Evolutionary conservation across 768 basidiomycete genomes (phyloP), one percentile per base, ranked within the genome.

Genomic region (Asterophora lycoperdoides): DNA sequence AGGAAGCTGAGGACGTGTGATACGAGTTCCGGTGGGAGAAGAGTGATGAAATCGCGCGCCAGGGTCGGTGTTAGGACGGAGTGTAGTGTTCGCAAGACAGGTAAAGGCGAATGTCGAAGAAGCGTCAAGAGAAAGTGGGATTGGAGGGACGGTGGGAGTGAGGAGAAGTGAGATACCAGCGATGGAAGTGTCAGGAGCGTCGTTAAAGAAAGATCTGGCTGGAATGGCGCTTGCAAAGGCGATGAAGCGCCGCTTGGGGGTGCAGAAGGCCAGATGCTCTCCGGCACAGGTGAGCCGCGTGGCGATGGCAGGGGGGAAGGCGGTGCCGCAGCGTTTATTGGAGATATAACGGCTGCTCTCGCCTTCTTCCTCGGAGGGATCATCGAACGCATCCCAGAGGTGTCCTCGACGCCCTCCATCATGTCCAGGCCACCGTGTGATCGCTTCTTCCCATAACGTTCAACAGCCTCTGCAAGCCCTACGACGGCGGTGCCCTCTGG

Each of bases 61-160:
- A 98, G 75, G 2, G 92, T 93, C 19, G 89, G 91, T 1, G 88
- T 85, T 57, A 97, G 75, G 58, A 98, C 88, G 30, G 86, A 84
- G 60, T 94, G 86, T 13, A 98, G 69, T 1, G 88, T 89, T 44
- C 95, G 87, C 20, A 99, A 77, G 32, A 97, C 95, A 4, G 92
- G 85, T 15, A 95, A 79, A 2, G 93, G 85, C 4, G 93, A 92
- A 59, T 94, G 91, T 51, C 93, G 86, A 28, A 99, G 74, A 49
- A 98, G 81, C 19, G 92, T 92, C 58, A 97, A 83, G 46, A 98
- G 80, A 60, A 96, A 83, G 65, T 97, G 93, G 4, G 93, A 93
- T 69, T 98, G 95, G 10, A 97, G 72, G 7, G 81, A 76, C 8
- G 86, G 75, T 1, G 94, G 92, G 19, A 98, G 76, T 46, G 67